A percentile compares a stretch with the other conserved stretches of the same genome.
Evolutionary conservation across 768 basidiomycete species (phyloP).

Genomic region (Lenzites betulinus): DNA sequence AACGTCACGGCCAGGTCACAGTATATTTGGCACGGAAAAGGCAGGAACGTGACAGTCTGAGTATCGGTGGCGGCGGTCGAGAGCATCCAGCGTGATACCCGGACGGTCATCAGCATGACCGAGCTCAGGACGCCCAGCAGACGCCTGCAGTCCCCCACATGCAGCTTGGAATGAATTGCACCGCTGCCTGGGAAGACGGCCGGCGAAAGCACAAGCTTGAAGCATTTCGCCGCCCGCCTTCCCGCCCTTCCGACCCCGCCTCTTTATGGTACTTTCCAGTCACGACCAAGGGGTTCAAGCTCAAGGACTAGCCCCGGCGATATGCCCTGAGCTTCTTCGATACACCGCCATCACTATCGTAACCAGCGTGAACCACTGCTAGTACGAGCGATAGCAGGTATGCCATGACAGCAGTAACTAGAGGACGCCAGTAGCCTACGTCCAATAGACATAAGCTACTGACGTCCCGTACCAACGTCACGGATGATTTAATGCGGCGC

Average conservation of each 20-base stretch:
- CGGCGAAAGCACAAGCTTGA: background rate
- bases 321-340: background rate
- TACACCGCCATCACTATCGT: too few relatives aligned
- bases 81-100: slow-evolving; percentile 6
- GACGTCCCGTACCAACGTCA: background rate
- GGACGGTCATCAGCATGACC: slow-evolving; percentile 5
- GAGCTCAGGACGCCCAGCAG: background rate
- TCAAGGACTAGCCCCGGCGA: background rate
- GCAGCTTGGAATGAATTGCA: background rate
- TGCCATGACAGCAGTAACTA: background rate
- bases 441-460: background rate
- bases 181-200: slow-evolving; percentile 10
- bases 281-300: background rate
- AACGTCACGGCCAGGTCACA: slow-evolving; percentile 15
- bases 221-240: slow-evolving; percentile 8
- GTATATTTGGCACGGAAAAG: background rate
- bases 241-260: slow-evolving; percentile 9
- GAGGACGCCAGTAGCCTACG: background rate
- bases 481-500: background rate
- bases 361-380: too few relatives aligned
- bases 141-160: background rate
- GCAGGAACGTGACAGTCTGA: slow-evolving; percentile 9
- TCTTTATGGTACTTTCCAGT: slow-evolving; percentile 1
- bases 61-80: slow-evolving; percentile 15
- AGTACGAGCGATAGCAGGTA: background rate